Percentiles rank a stretch among this genome's conserved stretches.
Conservation (phyloP, 371 early-diverging fungal genomes). For the Mortierella sp. region DNA sequence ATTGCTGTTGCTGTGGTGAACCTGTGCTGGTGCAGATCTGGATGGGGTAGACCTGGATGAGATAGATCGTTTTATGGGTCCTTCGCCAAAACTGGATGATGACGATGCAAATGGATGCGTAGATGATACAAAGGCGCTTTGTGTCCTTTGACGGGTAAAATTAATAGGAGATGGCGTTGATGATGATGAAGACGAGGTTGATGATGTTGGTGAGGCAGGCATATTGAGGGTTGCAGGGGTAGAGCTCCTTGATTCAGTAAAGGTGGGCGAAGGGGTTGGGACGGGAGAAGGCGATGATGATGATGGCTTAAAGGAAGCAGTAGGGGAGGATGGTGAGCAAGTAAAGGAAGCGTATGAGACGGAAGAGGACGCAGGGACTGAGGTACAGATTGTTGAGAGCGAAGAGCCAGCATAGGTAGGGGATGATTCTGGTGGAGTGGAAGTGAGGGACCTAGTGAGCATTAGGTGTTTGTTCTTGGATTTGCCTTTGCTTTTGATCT, state of each 20-base stretch:
- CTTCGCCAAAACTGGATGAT: not conserved
- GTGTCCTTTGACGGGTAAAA: not conserved
- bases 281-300: not conserved
- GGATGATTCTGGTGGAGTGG: no score
- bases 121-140: not conserved
- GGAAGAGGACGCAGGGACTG: not conserved
- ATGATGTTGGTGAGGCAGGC: slow-evolving; percentile 15
- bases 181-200: slow-evolving; percentile 26
- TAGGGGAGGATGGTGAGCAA: not conserved
- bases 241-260: not conserved
- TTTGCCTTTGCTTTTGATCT: slow-evolving; percentile 7
- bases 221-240: not conserved
- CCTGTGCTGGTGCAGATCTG: slow-evolving; percentile 6
- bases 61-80: slow-evolving; percentile 17
- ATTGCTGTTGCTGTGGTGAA: not conserved
- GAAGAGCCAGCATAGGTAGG: not conserved
- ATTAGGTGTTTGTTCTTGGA: not conserved
- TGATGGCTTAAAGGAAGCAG: no score
- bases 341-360: not conserved
- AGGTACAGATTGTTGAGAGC: slow-evolving; percentile 1
- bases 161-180: not conserved
- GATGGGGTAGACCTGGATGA: not conserved
- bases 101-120: not conserved
- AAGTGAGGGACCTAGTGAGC: not conserved
- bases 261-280: not conserved